Conservation (phyloP, 1,284 basidiomycete species). For the Apiotrichum domesticum region DNA sequence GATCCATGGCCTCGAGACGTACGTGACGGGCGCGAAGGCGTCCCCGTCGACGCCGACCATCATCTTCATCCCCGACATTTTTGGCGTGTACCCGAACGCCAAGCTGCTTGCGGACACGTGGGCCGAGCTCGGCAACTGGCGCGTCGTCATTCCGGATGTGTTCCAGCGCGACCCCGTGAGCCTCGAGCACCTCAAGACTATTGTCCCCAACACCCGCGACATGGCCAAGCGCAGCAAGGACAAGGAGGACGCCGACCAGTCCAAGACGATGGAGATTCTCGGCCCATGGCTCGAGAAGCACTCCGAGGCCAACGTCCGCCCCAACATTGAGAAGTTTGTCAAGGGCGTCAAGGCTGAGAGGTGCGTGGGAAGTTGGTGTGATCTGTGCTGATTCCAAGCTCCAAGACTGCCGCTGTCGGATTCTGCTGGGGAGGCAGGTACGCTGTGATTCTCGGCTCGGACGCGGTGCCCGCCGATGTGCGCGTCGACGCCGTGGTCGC, state of each 20-base stretch:
- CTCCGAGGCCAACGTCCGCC: slow-evolving; percentile 38
- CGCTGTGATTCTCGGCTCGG: slow-evolving; percentile 49
- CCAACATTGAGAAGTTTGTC: slow-evolving; percentile 38
- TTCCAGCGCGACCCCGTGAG: slow-evolving; percentile 58
- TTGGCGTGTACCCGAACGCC: slow-evolving; percentile 60
- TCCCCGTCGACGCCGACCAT: slow-evolving; percentile 49
- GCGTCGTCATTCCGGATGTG: slow-evolving; percentile 57
- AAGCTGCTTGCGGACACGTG: slow-evolving; percentile 57
- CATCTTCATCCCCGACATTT: slow-evolving; percentile 57
- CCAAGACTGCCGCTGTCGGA: slow-evolving; percentile 31
- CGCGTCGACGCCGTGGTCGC: slow-evolving; percentile 59
- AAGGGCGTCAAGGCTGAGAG: slow-evolving; percentile 34
- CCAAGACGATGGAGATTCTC: slow-evolving; percentile 33
- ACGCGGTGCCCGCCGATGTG: slow-evolving; percentile 52
- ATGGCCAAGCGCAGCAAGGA: slow-evolving; percentile 31
- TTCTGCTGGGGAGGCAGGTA: slow-evolving; percentile 36
- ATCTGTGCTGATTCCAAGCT: slow-evolving; percentile 2
- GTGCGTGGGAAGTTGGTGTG: slow-evolving; percentile 13
- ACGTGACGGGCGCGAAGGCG: slow-evolving; percentile 27
- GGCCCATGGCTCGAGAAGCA: slow-evolving; percentile 29
- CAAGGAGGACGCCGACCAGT: slow-evolving; percentile 38
- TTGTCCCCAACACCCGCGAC: slow-evolving; percentile 29
- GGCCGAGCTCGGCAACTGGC: slow-evolving; percentile 61
- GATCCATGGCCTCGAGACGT: slow-evolving; percentile 32
- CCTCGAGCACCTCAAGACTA: slow-evolving; percentile 46